Conservation (phyloP, 2,329 filamentous ascomycete species). For the Trichoderma guizhouense region DNA sequence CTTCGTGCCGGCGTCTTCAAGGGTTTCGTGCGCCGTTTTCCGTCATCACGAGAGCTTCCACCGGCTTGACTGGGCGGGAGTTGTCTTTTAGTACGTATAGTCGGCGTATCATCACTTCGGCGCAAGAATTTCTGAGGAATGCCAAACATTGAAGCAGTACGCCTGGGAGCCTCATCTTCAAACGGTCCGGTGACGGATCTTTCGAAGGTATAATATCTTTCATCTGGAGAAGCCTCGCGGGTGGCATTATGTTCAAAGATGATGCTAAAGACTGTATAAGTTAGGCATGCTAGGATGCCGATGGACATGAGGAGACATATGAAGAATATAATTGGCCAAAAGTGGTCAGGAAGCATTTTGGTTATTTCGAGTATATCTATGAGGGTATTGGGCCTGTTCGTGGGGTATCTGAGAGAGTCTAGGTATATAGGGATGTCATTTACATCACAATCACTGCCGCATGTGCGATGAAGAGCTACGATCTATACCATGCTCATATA, state of each 20-base stretch:
- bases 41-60: not conserved
- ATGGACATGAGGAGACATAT: not conserved
- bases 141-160: not conserved
- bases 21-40: not conserved
- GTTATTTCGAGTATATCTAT: not conserved
- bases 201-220: not conserved
- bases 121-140: not conserved
- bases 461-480: not conserved
- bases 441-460: not conserved
- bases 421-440: not conserved
- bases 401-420: not conserved
- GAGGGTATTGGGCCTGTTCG: not conserved
- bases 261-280: not conserved
- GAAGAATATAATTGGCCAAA: not conserved
- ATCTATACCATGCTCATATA: not conserved
- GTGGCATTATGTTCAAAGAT: not conserved
- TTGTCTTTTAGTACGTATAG: not conserved
- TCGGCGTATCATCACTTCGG: not conserved
- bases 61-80: not conserved
- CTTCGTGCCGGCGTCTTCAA: not conserved
- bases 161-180: not conserved
- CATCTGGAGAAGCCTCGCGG: not conserved
- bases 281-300: not conserved
- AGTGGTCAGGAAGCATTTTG: not conserved
- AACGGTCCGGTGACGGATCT: not conserved